Evolutionary conservation across 2,329 filamentous ascomycete genomes (phyloP).

Genomic region (Thielaviopsis musarum): DNA sequence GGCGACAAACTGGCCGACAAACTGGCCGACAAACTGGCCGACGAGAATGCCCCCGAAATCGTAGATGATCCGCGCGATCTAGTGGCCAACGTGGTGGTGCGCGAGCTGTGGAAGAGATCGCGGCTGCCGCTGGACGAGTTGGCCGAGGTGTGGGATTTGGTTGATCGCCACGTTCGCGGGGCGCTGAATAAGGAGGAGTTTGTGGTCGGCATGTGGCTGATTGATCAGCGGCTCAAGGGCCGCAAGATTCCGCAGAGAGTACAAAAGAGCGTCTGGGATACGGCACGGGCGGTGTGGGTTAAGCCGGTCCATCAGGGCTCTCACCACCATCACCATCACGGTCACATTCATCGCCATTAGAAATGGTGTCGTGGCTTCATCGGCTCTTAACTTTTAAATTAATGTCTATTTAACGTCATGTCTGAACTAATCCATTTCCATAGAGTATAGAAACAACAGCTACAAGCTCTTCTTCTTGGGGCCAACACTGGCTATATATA

Average conservation of each 20-base stretch:
- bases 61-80: slow-evolving; percentile 25
- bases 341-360: neutral
- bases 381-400: no score
- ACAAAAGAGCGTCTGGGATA: slow-evolving; percentile 59
- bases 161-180: slow-evolving; percentile 40
- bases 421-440: no score
- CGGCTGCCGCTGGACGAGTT: slow-evolving; percentile 51
- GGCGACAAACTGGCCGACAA: neutral
- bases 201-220: slow-evolving; percentile 67
- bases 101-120: slow-evolving; percentile 61
- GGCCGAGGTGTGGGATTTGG: slow-evolving; percentile 61
- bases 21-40: slow-evolving; percentile 3
- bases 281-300: slow-evolving; percentile 34
- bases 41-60: neutral
- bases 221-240: slow-evolving; percentile 66
- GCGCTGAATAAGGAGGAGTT: slow-evolving; percentile 53
- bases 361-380: no score
- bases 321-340: neutral
- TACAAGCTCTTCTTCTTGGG: neutral
- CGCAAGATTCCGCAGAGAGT: slow-evolving; percentile 59
- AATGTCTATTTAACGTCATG: neutral
- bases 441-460: no score
- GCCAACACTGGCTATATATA: neutral
- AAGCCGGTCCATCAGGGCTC: neutral
- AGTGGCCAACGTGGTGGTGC: slow-evolving; percentile 50